A percentile compares a stretch with the other conserved stretches of the same genome.
Conservation (phyloP, 495 filamentous ascomycete genomes). For the Pyrenula aspistea region DNA sequence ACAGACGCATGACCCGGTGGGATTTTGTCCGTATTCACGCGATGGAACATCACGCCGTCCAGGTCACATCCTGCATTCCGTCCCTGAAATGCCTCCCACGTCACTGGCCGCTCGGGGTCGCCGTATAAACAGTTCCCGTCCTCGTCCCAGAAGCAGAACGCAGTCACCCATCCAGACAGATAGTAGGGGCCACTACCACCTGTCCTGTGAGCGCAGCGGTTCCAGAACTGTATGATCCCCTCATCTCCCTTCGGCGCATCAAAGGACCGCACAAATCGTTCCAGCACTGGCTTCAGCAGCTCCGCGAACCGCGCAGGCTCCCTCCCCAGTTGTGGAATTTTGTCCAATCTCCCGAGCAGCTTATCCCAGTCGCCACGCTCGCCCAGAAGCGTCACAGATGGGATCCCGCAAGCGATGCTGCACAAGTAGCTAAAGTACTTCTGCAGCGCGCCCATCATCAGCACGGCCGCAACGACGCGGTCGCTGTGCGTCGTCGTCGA, state of each 20-base stretch:
- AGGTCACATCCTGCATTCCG: conserved; percentile 2
- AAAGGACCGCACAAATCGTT: conserved; percentile 15
- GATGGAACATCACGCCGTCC: conserved; percentile 10
- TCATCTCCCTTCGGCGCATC: conserved; percentile 8
- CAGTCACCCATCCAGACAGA: conserved; percentile 34
- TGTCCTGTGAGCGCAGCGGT: conserved; percentile 11
- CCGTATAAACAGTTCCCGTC: conserved; percentile 16
- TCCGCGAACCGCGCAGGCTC: conserved; percentile 17
- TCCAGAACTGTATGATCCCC: conserved; percentile 30
- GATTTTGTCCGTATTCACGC: conserved; percentile 9
- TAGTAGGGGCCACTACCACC: conserved; percentile 15
- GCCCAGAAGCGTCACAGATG: conserved; percentile 36
- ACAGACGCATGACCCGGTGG: conserved; percentile 15
- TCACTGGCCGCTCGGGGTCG: neutral
- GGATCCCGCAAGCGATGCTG: conserved; percentile 25
- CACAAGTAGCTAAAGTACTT: conserved; percentile 24
- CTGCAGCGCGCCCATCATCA: conserved; percentile 31
- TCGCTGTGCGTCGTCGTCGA: conserved; percentile 27
- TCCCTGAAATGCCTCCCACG: neutral
- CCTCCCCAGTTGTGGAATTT: conserved; percentile 22
- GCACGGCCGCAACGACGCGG: conserved; percentile 15
- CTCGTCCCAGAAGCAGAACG: conserved; percentile 33
- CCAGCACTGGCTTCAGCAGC: conserved; percentile 15
- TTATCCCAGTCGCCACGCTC: conserved; percentile 25
- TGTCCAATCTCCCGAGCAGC: conserved; percentile 20